Evolutionary conservation across 2,329 filamentous ascomycete species (phyloP), one percentile per base, ranked within the genome.

Genomic region (Trichoderma oligosporum): DNA sequence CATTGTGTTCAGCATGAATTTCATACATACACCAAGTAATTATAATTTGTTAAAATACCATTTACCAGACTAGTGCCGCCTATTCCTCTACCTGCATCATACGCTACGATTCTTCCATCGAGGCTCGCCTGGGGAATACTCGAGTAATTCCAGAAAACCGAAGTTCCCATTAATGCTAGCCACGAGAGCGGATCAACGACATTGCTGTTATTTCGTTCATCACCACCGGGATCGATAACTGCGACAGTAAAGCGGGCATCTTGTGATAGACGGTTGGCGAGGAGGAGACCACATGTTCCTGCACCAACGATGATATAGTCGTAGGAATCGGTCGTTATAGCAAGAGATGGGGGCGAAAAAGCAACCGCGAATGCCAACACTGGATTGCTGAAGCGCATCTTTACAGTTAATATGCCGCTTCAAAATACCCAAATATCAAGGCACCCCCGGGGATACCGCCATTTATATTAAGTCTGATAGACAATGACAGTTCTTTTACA

Each of bases 41-140:
- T 3, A n/a, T n/a, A n/a, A n/a, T n/a, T 31, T 36, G 20, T 7
- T 12, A 25, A 2, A 14, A 27, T 62, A 73, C 73, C 73, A 47
- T 76, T 76, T 38, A 76, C 74, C 24, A 70, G 65, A 56, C 69
- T 74, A 3, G 72, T 73, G 7, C 74, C 74, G 1, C 73, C 76
- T 57, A 70, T 73, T 1, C 67, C 75, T 60, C 68, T 73, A 39
- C 68, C 76, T 14, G 66, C 68, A 38, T 68, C 68, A 47, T 67
- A 70, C 58, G 58, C 61, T 38, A 75, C 66, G 14, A 63, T 61
- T 51, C 67, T 71, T 62, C 68, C 74, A 14, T 49, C 63, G 3
- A 65, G 68, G 8, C 62, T 60, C 0, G 52, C 44, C 61, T 76
- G 73, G 4, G 67, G 64, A 4, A 65, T 66, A 3, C 68, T 70